Evolutionary conservation across 106 monocot genomes (phyloP), one percentile per base, ranked within the genome.

Genomic region (Phalaenopsis equestris): DNA sequence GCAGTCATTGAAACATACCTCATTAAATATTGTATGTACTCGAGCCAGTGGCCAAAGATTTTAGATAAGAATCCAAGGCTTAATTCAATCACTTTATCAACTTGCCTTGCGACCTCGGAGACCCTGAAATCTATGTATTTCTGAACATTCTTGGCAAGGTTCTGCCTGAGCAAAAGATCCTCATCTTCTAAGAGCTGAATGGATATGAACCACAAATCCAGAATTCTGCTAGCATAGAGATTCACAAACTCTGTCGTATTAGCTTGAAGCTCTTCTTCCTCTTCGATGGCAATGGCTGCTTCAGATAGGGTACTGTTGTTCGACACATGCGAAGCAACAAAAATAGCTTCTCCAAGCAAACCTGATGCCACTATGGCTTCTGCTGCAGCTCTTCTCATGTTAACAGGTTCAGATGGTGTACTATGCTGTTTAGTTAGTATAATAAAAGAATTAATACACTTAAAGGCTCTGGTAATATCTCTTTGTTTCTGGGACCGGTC

Each of bases 171-270:
- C 42, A 41, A 77, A 16, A 77, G 77, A 81, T 98, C 90, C 67
- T 98, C 97, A 80, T 98, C 97, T 85, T 98, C 97, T 83, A 94
- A 85, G 80, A 98, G 80, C 47, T 89, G 86, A 70, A 98, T 90
- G 21, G 86, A 90, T 68, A 80, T 82, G 57, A 89, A 89, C 97
- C 97, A 98, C 56, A 90, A 52, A 78, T 98, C 92, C 36, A 98
- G 85, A 42, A 98, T 83, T 81, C 57, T 87, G 61, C 73, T 30
- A 55, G 78, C 87, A 80, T 92, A 95, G 64, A 87, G 42, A 77
- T 85, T 83, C 7, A 75, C 56, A 55, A 79, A 79, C 81, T 79
- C 85, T 55, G 75, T 24, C 21, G 73, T 15, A 1, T 14, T 6
- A 47, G 19, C 38, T 81, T 42, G 70, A 19, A 78, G 70, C 55